These are phyloP conservation scores for Candida silvatica DNA, from an alignment of 805 yeast species.

Conservation along the genomic window DNA sequence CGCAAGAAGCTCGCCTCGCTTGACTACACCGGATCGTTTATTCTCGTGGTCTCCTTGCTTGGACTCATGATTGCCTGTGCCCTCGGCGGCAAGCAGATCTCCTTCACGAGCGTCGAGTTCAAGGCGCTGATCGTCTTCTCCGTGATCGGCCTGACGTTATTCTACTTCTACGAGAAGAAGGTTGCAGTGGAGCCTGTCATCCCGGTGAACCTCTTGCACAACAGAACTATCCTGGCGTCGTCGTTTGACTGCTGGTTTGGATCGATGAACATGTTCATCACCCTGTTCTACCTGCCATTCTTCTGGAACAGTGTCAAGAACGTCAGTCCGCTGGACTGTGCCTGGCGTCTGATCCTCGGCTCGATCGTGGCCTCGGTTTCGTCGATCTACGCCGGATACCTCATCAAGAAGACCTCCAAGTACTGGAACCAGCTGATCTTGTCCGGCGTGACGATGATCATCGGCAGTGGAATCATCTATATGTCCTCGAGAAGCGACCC, in stretches of 20 bases:
- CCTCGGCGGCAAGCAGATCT: conserved; percentile 48
- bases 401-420: conserved; percentile 60
- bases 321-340: conserved; percentile 22
- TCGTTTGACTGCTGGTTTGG: conserved; percentile 63
- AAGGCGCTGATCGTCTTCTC: conserved; percentile 9
- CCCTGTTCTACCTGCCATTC: conserved; percentile 64
- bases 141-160: conserved; percentile 8
- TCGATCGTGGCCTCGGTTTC: conserved; percentile 63
- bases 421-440: conserved; percentile 41
- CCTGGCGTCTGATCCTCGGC: conserved; percentile 40
- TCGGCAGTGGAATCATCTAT: conserved; percentile 36
- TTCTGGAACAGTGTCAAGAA: conserved; percentile 31
- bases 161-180: conserved; percentile 10
- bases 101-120: conserved; percentile 40
- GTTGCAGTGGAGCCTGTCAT: conserved; percentile 48
- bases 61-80: conserved; percentile 58
- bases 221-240: conserved; percentile 55
- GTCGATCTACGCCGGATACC: conserved; percentile 56
- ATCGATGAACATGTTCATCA: conserved; percentile 59
- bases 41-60: conserved; percentile 49
- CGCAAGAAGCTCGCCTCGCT: conserved; percentile 23
- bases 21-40: conserved; percentile 54
- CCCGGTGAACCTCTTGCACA: conserved; percentile 49
- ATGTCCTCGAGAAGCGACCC: conserved; percentile 9
- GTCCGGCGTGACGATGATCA: conserved; percentile 30